Evolutionary conservation across 257 asterid species (phyloP), one percentile per base, ranked within the genome.

Genomic region (Solanum pinnatisectum): DNA sequence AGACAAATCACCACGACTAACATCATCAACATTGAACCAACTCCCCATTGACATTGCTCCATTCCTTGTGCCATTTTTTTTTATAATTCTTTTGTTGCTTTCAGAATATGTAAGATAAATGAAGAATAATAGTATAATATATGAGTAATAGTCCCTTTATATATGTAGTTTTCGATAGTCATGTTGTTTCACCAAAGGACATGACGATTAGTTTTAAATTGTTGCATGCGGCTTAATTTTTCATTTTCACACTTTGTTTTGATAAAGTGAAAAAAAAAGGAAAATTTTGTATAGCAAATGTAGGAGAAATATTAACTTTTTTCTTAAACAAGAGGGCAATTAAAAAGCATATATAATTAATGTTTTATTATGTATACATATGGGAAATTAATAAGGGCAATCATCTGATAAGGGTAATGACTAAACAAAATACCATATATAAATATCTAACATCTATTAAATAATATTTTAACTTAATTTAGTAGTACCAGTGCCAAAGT

Each of bases 41-140:
- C 35, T 5, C 95, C 95, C 94, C 98, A 94, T 12, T 94, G 92
- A 27, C 90, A 91, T 23, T 87, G 33, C 30, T 90, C 93, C 30
- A 88, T 89, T 85, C 90, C 92, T 85, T 67, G 42, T 85, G 37
- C 22, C 42, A 81, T 46, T 18, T 72, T 35, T 68, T 18, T 20
- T 32, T 70, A 3, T 70, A 70, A 70, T 15, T 70, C 77, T 70
- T 76, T 73, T 36, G 82, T n/a, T 77, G 0, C 12, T 30, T 30
- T 81, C 30, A 10, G 11, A 46, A 2, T 5, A 76, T 13, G 7
- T 40, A n/a, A 42, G 0, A 4, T 52, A 52, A 5, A 5, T 46
- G 56, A 46, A 46, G 56, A 49, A 49, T 49, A 52, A 10, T 25
- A 25, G 56, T 79, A 16, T 15, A 16, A 10, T 44, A 16, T 46